Percentiles rank a stretch among this genome's conserved stretches.
Evolutionary conservation across 768 basidiomycete genomes (phyloP).

Genomic region (Phanerochaete carnosa): DNA sequence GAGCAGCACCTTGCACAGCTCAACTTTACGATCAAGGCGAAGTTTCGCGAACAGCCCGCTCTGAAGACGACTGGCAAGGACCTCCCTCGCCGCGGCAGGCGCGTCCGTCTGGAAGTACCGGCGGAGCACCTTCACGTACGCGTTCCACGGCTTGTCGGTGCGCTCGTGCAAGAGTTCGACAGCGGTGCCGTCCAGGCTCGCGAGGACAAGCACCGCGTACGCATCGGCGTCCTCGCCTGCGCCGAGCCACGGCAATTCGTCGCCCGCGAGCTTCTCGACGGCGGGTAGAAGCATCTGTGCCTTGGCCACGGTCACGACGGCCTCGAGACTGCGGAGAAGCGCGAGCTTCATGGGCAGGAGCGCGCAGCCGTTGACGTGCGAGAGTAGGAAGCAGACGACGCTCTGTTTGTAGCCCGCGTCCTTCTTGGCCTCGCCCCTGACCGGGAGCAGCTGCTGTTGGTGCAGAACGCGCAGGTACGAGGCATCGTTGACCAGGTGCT

Average conservation of each 20-base stretch:
- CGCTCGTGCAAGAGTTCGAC: conserved; percentile 42
- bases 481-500: conserved; percentile 59
- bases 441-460: conserved; percentile 46
- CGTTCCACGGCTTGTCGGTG: conserved; percentile 45
- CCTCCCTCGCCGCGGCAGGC: conserved; percentile 30
- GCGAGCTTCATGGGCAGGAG: conserved; percentile 44
- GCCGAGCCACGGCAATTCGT: conserved; percentile 12
- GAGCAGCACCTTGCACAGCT: conserved; percentile 56
- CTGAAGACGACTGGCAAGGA: conserved; percentile 45
- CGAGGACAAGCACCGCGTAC: conserved; percentile 32
- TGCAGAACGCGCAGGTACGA: conserved; percentile 59
- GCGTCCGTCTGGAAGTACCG: conserved; percentile 46
- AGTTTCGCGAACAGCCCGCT: conserved; percentile 56
- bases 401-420: conserved; percentile 64
- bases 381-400: conserved; percentile 73
- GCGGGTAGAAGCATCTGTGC: conserved; percentile 57
- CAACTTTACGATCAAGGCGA: conserved; percentile 47
- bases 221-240: conserved; percentile 37
- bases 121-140: conserved; percentile 43
- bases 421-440: conserved; percentile 53
- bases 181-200: conserved; percentile 51
- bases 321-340: conserved; percentile 48
- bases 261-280: conserved; percentile 37
- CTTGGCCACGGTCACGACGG: conserved; percentile 47
- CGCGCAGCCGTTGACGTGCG: conserved; percentile 66